Conservation (phyloP, 2,329 filamentous ascomycete species). For the Trichophyton benhamiae region DNA sequence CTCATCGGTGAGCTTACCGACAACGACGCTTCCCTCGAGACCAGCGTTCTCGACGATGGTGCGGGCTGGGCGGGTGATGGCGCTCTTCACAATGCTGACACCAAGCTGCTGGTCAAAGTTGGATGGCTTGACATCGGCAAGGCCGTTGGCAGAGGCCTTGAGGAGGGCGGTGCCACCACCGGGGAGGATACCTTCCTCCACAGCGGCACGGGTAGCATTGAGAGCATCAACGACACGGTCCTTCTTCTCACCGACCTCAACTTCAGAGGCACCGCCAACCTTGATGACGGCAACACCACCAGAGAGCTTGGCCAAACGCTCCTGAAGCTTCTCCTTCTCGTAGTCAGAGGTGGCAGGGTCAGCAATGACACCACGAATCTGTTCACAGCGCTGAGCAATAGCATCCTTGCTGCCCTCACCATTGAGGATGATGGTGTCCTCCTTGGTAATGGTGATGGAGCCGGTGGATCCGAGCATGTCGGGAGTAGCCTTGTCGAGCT, state of each 20-base stretch:
- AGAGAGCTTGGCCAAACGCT: slow-evolving; percentile 97
- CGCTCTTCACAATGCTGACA: slow-evolving; percentile 93
- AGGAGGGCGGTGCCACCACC: slow-evolving; percentile 96
- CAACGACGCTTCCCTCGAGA: slow-evolving; percentile 85
- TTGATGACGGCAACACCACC: slow-evolving; percentile 99
- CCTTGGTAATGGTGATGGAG: slow-evolving; percentile 99
- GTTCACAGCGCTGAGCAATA: slow-evolving; percentile 91
- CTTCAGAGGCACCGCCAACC: slow-evolving; percentile 92
- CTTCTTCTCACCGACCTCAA: slow-evolving; percentile 99
- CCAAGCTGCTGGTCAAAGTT: slow-evolving; percentile 99
- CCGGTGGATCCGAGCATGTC: slow-evolving; percentile 96
- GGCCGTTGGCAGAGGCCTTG: slow-evolving; percentile 86
- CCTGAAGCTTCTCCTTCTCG: slow-evolving; percentile 99
- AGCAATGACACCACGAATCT: slow-evolving; percentile 92
- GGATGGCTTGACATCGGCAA: slow-evolving; percentile 66
- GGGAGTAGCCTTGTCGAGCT: slow-evolving; percentile 93
- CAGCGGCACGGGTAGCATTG: slow-evolving; percentile 93
- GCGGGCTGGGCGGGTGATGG: slow-evolving; percentile 87
- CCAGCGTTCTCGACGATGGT: slow-evolving; percentile 98
- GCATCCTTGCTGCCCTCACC: slow-evolving; percentile 90
- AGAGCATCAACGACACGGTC: slow-evolving; percentile 97
- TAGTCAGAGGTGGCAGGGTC: slow-evolving; percentile 95
- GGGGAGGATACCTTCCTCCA: slow-evolving; percentile 97
- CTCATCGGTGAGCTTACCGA: slow-evolving; percentile 97
- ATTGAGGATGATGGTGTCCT: slow-evolving; percentile 98